Evolutionary conservation across 1,284 basidiomycete species (phyloP), one percentile per base, ranked within the genome.

Genomic region (Ganoderma lingzhi): DNA sequence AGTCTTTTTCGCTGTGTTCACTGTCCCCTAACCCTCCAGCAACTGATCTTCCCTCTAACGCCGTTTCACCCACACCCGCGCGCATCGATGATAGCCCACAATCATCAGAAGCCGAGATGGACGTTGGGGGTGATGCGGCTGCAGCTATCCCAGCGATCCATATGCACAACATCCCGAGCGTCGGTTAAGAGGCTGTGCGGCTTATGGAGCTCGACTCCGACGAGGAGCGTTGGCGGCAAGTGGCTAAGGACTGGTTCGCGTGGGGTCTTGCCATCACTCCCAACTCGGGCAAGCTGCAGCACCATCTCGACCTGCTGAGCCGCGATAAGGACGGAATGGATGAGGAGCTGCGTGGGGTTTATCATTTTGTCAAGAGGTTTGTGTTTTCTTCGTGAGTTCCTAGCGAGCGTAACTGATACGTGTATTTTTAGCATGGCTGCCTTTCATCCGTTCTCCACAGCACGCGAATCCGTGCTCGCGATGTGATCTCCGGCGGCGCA

Each of bases 281-380:
- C 1, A 95, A 95, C 35, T 92, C 92, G 17, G 97, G 97, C 6
- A 92, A 96, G 74, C 83, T 99, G 62, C 97, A 99, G 79, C 96
- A 98, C 79, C 95, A 98, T 78, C 83, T 99, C n/a, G 98, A 96
- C 1, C 81, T 98, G 68, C 85, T 99, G 62, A 93, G 91, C 76
- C 86, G 93, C 30, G 95, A 96, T 76, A 88, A 88, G 28, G 92
- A 93, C 68, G 88, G 87, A 0, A 93, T 96, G 74, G 96, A 97
- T 73, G 95, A 97, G 75, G 96, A 98, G 73, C 80, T 97, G n/a
- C 86, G 92, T 9, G 91, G 91, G 0, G 86, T 98, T 12, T 97
- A 99, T 79, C 97, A 98, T 80, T 97, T 97, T 74, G 88, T 92
- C 23, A 98, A 98, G 83, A 97, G 95, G 95, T 95, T 48, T 1